Evolutionary conservation across 371 early-diverging fungal species (phyloP), one percentile per base, ranked within the genome.

Genomic region (Encephalitozoon cuniculi): DNA sequence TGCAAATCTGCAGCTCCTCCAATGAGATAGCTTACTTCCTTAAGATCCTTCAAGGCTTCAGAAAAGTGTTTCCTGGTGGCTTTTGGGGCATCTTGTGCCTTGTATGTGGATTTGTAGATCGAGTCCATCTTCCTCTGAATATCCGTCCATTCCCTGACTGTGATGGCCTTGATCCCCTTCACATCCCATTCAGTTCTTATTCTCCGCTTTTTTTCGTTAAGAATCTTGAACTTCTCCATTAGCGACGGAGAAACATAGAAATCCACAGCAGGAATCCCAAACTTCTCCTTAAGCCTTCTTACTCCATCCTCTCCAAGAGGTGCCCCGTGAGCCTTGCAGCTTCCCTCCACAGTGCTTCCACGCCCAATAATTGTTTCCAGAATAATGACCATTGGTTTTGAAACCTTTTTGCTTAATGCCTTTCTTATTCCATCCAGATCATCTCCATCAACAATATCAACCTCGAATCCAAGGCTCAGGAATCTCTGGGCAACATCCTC

Each of bases 1-100:
- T 96, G 93, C 83, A 98, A 87, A 87, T 98, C 99, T 30, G 97
- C 99, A 49, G 95, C 94, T n/a, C 97, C 99, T 79, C 95, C 91
- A 73, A 96, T 82, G 21, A 96, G 86, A 84, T 92, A 93, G 4
- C 93, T 91, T 40, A 93, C 43, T 26, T 85, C 77, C 28, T 26
- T 90, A 52, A 95, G 80, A 53, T 89, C 88, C 84, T 91, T 91
- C 68, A 98, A 80, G 51, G 91, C 90, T 65, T 79, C 85, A 82
- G 92, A 90, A 44, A 82, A 76, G n/a, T 71, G 71, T 64, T 81
- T 76, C 49, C 85, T 32, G 2, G 85, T 84, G 15, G 84, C 76
- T 8, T 66, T 18, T 32, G n/a, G 59, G 15, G 11, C 90, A 64
- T 89, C 85, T 85, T 32, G 15, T 94, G 94, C 91, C 49, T 21